Base-by-base conservation (phyloP, 345 rosid genomes). In the Salix viminalis region DNA sequence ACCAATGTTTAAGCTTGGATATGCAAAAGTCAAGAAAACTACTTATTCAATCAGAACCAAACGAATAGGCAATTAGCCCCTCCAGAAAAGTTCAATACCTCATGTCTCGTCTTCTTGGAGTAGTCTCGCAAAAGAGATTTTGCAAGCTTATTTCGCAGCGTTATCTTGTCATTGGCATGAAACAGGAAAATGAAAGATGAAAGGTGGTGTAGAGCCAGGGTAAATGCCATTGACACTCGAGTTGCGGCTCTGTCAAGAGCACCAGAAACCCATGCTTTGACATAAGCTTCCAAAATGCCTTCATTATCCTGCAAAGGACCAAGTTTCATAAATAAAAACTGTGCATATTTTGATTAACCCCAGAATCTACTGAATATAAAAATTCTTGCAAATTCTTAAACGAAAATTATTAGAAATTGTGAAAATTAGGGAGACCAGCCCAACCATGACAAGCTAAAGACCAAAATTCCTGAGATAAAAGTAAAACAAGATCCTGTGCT, bases 201-300 rank as follows among this genome's bases (percentile, higher is more conserved):
- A 52, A 91, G 79, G 48, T 94, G 96, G 79, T 92, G 95, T 73
- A 94, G 48, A 71, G 82, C 90, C 30, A 94, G 79, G 0, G 88
- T 74, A 66, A 70, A 89, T 67, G 94, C 95, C 75, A 89, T 70
- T 69, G 97, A 85, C 82, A 87, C 82, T 78, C 93, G 88, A 28
- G 75, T 72, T 69, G 84, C 86, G 52, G 97, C 93, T 85, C 87
- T 86, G 83, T 94, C 98, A 54, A 94, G 87, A 61, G 92, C 89
- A 72, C 93, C 92, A 42, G 92, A 78, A 52, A 85, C 83, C 99
- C 97, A 92, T 18, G 97, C 84, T 79, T 92, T 92, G 66, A 82
- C 85, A 72, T 92, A 92, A 13, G 90, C 95, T 82, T 92, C 94
- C 69, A 92, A 80, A 75, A 92, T 85, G 30, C 50, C 88, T 64